Conservation (phyloP, 805 yeast species). For the Ogataea pignaliae region DNA sequence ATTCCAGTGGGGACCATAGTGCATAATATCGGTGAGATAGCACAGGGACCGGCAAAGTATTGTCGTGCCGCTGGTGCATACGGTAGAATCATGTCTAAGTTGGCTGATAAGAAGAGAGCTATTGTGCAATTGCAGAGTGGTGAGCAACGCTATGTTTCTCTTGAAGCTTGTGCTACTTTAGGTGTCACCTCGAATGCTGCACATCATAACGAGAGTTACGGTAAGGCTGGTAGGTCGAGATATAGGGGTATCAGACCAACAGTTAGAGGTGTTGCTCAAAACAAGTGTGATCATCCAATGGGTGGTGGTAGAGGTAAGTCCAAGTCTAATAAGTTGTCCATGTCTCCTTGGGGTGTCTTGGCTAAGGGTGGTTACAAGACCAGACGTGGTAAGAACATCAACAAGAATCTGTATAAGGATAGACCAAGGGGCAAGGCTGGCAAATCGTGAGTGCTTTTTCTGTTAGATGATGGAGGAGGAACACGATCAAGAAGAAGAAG, state of each 20-base stretch:
- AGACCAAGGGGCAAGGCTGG: slow-evolving; percentile 73
- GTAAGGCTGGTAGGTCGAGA: slow-evolving; percentile 95
- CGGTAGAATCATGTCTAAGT: slow-evolving; percentile 80
- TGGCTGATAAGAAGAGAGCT: slow-evolving; percentile 66
- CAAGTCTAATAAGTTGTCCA: slow-evolving; percentile 89
- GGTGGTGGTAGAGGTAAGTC: slow-evolving; percentile 99
- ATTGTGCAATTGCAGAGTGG: slow-evolving; percentile 83
- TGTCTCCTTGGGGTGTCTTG: slow-evolving; percentile 93
- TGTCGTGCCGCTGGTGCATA: slow-evolving; percentile 94
- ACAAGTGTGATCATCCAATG: slow-evolving; percentile 95
- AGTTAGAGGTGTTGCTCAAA: slow-evolving; percentile 98
- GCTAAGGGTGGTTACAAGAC: slow-evolving; percentile 93
- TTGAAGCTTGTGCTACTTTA: slow-evolving; percentile 88
- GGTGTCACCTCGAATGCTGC: slow-evolving; percentile 92
- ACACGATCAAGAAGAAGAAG: no score
- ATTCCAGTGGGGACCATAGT: slow-evolving; percentile 92
- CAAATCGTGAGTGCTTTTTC: slow-evolving; percentile 1
- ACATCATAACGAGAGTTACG: slow-evolving; percentile 82
- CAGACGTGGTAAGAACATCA: slow-evolving; percentile 81
- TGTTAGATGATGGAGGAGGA: no score
- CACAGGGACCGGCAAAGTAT: slow-evolving; percentile 76
- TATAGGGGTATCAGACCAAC: slow-evolving; percentile 91
- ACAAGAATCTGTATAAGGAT: slow-evolving; percentile 82
- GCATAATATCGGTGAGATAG: slow-evolving; percentile 78
- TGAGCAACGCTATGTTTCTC: slow-evolving; percentile 84